Base-by-base conservation (phyloP, 2,329 filamentous ascomycete genomes). In the Lachnellula occidentalis region DNA sequence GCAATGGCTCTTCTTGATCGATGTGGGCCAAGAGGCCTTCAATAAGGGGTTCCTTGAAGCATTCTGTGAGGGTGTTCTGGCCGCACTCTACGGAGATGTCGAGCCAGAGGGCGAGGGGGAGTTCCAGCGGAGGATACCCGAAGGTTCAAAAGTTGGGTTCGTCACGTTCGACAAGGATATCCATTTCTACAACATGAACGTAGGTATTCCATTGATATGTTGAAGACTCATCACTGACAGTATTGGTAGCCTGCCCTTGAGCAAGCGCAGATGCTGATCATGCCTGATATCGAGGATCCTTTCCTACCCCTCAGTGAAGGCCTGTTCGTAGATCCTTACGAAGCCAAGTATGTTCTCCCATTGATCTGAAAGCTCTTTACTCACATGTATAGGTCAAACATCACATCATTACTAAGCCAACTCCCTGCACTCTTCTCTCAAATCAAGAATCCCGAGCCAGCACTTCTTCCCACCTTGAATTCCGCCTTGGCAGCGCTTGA, bases 101-200 rank as follows among this genome's bases (percentile, higher is more conserved):
- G 69, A 73, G 47, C 70, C 71, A 51, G 76, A 76, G 24, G 72
- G 74, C 47, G 75, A 74, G 45, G 76, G 80, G 45, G 78, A 78
- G 54, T 61, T 64, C 21, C 78, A 78, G 61, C 74, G 79, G 50
- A 77, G 75, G 51, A 77, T 96, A 64, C 90, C 94, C 0, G 75
- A 82, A 51, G 91, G 90, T 12, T 83, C 89, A 48, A 96, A 90
- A 74, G 85, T 99, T 58, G 94, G 92, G 48, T 96, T 99, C 69
- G 85, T 97, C 59, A 96, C 94, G 1, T 99, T 87, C 70, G 94
- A 99, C 75, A 92, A 90, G 72, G 91, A 96, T 65, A 88, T 99
- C 56, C 94, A 99, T 69, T 99, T 97, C 71, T 99, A 97, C 77
- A 97, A 97, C 67, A 84, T 96, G 64, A 90, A 86, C 66, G 85